Percentiles rank a stretch among this genome's conserved stretches.
Conservation (phyloP, 73 alveolate genomes). For the Tetrahymena malaccensis region DNA sequence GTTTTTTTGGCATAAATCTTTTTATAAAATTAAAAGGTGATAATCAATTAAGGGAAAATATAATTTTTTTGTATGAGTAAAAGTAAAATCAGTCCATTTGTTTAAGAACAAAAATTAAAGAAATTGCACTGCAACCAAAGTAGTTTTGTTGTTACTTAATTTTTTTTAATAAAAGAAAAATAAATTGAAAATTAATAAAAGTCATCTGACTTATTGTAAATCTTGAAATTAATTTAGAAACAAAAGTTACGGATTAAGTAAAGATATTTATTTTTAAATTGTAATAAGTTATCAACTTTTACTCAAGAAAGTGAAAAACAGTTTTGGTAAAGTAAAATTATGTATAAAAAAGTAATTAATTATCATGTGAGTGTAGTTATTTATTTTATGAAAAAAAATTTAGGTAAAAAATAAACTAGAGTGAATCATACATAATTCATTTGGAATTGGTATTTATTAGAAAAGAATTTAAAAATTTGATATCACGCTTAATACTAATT, state of each 20-base stretch:
- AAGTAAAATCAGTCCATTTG: neutral
- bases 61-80: no score
- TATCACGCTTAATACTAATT: neutral
- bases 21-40: no score
- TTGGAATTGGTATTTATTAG: neutral
- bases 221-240: no score
- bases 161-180: neutral
- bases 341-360: no score
- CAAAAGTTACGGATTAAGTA: neutral
- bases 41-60: no score
- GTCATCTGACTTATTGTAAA: neutral
- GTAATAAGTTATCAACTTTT: no score
- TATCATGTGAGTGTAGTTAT: neutral
- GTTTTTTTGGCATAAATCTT: no score
- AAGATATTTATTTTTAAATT: neutral
- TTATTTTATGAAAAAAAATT: no score
- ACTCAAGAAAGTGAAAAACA: no score
- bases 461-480: neutral
- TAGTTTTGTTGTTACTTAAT: neutral
- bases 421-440: neutral
- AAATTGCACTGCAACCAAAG: neutral
- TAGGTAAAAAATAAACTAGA: neutral
- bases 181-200: no score
- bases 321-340: neutral
- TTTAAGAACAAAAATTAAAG: no score